Percentiles rank a stretch among this genome's conserved stretches.
phyloP scores from a whole-genome alignment of 2,329 filamentous ascomycete genomes.

The Fusarium haematococcum region DNA sequence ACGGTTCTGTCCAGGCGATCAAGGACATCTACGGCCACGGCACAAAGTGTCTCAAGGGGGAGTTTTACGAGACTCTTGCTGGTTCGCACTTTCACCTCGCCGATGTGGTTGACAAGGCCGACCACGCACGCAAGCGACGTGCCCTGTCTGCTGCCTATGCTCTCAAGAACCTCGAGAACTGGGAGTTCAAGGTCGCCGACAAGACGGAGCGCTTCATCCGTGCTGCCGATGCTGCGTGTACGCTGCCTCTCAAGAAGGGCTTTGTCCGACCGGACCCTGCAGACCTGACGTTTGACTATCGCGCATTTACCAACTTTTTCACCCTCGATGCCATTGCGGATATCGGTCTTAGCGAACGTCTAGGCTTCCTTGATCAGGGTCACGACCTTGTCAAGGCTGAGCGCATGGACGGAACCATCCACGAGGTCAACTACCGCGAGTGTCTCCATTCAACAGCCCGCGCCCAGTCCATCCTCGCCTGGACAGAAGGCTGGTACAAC shows the following conservation, averaged over 20 bases:
- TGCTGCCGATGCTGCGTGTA: conserved; percentile 57
- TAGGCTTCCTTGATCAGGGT: conserved; percentile 64
- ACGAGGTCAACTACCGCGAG: conserved; percentile 60
- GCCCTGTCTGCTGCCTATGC: conserved; percentile 64
- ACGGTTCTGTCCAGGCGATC: conserved; percentile 36
- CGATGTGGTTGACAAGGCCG: conserved; percentile 63
- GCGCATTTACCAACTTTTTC: conserved; percentile 66
- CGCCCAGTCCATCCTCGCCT: conserved; percentile 63
- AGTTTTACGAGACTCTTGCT: conserved; percentile 57
- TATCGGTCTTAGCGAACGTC: conserved; percentile 63
- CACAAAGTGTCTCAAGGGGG: conserved; percentile 62
- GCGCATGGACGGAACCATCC: conserved; percentile 58
- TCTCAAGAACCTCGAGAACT: conserved; percentile 64
- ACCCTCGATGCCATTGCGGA: conserved; percentile 68
- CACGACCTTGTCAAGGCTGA: conserved; percentile 58
- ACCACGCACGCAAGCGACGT: conserved; percentile 64
- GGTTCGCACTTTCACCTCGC: conserved; percentile 64
- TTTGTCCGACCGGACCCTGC: conserved; percentile 42
- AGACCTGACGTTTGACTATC: conserved; percentile 62
- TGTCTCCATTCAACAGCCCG: conserved; percentile 62
- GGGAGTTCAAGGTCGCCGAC: conserved; percentile 67
- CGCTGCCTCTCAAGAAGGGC: conserved; percentile 49
- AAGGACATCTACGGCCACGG: conserved; percentile 58
- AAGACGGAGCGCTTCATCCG: conserved; percentile 59
- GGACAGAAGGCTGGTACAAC: conserved; percentile 64